A percentile compares a stretch with the other conserved stretches of the same genome.
Evolutionary conservation across 1,284 basidiomycete species (phyloP).

Genomic region (Leccinum griseonigrum): DNA sequence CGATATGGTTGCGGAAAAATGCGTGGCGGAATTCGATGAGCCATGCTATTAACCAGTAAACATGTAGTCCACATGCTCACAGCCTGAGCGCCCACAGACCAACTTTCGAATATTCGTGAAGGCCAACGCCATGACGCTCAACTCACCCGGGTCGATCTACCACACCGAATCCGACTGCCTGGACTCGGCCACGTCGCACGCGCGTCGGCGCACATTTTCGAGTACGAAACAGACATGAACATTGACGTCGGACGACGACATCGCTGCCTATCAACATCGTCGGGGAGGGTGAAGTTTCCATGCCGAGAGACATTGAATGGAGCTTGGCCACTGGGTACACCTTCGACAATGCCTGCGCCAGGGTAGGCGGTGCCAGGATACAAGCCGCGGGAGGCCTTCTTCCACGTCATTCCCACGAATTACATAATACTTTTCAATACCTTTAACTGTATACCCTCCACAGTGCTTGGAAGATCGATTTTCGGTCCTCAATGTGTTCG

Average conservation of each 20-base stretch:
- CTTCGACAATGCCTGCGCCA: slow-evolving; percentile 24
- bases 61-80: too few species aligned
- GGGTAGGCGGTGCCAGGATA: too few species aligned
- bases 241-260: slow-evolving; percentile 68
- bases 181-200: too few species aligned
- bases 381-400: too few species aligned
- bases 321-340: slow-evolving; percentile 22
- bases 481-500: slow-evolving; percentile 58
- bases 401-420: too few species aligned
- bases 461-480: slow-evolving; percentile 82
- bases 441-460: too few species aligned
- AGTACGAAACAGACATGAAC: slow-evolving; percentile 80
- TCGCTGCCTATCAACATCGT: slow-evolving; percentile 35
- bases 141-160: slow-evolving; percentile 69
- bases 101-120: slow-evolving; percentile 70
- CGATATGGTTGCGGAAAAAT: too few species aligned
- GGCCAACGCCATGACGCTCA: slow-evolving; percentile 70
- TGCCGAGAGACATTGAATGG: slow-evolving; percentile 23
- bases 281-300: slow-evolving; percentile 23
- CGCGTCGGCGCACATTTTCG: slow-evolving; percentile 67
- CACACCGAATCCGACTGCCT: slow-evolving; percentile 68
- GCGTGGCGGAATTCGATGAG: too few species aligned
- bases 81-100: slow-evolving; percentile 25
- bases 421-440: too few species aligned
- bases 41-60: too few species aligned